These are phyloP conservation scores for Salix koriyanagi DNA, from an alignment of 345 rosid genomes.

Conservation along the genomic window DNA sequence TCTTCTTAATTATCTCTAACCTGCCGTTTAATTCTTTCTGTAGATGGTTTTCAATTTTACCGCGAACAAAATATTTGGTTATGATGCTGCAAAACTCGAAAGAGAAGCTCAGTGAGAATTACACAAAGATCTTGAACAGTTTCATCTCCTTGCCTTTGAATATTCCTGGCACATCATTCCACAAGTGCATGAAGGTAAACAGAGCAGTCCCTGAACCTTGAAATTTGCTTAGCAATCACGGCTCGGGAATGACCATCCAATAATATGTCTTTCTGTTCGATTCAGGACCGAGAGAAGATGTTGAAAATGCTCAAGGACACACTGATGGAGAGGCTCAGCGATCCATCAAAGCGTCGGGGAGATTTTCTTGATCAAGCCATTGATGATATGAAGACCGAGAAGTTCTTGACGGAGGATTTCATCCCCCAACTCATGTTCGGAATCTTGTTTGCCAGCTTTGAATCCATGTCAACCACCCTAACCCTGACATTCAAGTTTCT, in stretches of 20 bases:
- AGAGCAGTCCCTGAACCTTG: background rate
- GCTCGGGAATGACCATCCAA: background rate
- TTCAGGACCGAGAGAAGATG: conserved; percentile 16
- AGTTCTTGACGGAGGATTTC: conserved; percentile 27
- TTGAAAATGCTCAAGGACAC: background rate
- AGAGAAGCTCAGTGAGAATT: conserved; percentile 15
- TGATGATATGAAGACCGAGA: conserved; percentile 18
- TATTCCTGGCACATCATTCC: conserved; percentile 33
- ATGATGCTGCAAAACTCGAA: conserved; percentile 12
- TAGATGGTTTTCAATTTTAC: conserved; percentile 31
- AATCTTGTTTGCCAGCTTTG: conserved; percentile 16
- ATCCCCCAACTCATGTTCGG: conserved; percentile 22
- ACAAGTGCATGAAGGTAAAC: conserved; percentile 37
- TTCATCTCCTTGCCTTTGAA: conserved; percentile 35
- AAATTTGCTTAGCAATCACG: background rate
- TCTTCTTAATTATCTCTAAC: background rate
- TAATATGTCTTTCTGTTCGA: background rate
- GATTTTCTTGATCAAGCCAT: conserved; percentile 27
- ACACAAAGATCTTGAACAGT: background rate
- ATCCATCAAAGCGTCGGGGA: conserved; percentile 5
- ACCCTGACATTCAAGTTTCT: conserved; percentile 26
- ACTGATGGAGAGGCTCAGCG: conserved; percentile 14
- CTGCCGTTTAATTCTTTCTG: background rate
- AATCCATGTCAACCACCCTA: conserved; percentile 5
- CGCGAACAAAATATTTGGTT: conserved; percentile 19